These are phyloP conservation scores for Xylaria sp. DNA, from an alignment of 495 filamentous ascomycete genomes.

Conservation along the genomic window DNA sequence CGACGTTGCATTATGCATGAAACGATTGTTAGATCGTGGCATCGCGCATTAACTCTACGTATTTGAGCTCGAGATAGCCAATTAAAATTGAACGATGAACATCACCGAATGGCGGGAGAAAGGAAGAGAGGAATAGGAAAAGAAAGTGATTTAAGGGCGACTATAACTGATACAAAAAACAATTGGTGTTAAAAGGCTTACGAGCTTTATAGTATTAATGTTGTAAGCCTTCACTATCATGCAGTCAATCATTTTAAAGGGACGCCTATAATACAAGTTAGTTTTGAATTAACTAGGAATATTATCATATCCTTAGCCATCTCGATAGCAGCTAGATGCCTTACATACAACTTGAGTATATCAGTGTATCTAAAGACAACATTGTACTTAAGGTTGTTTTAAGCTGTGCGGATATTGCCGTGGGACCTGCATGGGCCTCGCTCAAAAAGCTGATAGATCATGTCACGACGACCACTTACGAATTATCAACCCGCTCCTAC, in stretches of 20 bases:
- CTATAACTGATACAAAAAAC: not conserved
- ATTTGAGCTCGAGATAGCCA: not conserved
- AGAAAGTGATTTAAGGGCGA: too few species aligned
- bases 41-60: not conserved
- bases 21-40: not conserved
- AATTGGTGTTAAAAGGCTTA: not conserved
- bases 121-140: too few species aligned
- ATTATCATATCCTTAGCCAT: not conserved
- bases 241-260: not conserved
- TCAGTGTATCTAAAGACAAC: not conserved
- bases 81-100: not conserved
- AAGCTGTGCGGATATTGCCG: not conserved
- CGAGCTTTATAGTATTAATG: not conserved
- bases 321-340: not conserved
- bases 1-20: slow-evolving; percentile 8
- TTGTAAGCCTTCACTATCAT: not conserved
- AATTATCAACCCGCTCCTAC: slow-evolving; percentile 28
- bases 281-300: not conserved
- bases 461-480: slow-evolving; percentile 31
- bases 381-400: not conserved
- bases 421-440: not conserved
- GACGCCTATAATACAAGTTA: not conserved
- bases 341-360: not conserved
- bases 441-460: slow-evolving; percentile 6
- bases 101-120: not conserved